Base-by-base conservation (phyloP, 345 rosid genomes). In the Excoecaria cochinchinensis region DNA sequence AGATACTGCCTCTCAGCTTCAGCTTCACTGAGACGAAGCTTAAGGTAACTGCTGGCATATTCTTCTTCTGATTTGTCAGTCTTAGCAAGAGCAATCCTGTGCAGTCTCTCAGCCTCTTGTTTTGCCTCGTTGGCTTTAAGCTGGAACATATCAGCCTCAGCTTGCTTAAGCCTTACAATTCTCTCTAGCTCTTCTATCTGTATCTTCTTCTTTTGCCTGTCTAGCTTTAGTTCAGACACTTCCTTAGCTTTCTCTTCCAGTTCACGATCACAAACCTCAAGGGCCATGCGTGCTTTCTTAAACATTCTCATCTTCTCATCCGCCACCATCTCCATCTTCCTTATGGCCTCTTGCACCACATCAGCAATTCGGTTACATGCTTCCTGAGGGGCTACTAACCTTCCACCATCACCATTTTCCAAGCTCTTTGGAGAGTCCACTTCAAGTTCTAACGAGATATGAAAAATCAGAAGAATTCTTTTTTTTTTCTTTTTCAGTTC, bases 71-170 rank as follows among this genome's bases (percentile, higher is more conserved):
- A 88, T 81, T 91, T 93, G 69, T 93, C 98, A 39, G 90, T 86
- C 76, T 93, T 95, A 48, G 97, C 99, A 40, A 90, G 92, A 52
- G 91, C 90, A 60, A 95, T 91, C 79, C 96, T 89, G 84, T 93
- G 94, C 78, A 93, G 83, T 85, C 93, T 87, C 80, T 91, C 99
- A 6, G 93, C 95, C 71, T 95, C 98, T 75, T 86, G 83, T 80
- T 91, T 95, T 8, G 99, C 99, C 72, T 89, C 99, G 60, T 87
- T 89, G 73, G 99, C 99, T 83, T 93, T 93, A 17, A 89, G 81
- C 86, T 96, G 99, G 87, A 92, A 96, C 99, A 96, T 96, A 70
- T 96, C 97, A 3, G 99, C 97, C 84, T 93, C 99, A 16, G 98
- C 98, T 80, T 86, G 92, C 70, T 93, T 96, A 62, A 93, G 94